Percentiles rank a stretch among this genome's conserved stretches.
Conservation (phyloP, 2,329 filamentous ascomycete species). For the Amauroascus niger region DNA sequence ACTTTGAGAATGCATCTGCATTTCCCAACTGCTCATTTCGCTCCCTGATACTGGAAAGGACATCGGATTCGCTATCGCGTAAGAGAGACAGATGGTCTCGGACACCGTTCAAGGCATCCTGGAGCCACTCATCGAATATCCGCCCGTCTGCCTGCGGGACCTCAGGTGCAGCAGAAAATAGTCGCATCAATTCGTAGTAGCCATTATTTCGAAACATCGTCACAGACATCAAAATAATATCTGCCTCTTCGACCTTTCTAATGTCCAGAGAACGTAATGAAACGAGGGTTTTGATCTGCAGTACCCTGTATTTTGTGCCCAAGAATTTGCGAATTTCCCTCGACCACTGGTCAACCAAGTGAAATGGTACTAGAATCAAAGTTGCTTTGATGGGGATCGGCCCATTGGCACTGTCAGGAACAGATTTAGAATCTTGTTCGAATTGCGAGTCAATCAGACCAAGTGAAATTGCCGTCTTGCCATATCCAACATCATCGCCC, state of each 20-base stretch:
- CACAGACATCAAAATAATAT: slow-evolving; percentile 49
- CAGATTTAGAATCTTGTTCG: slow-evolving; percentile 18
- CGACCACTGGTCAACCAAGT: slow-evolving; percentile 50
- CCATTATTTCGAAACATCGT: slow-evolving; percentile 37
- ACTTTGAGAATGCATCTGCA: slow-evolving; percentile 31
- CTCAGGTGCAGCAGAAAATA: slow-evolving; percentile 42
- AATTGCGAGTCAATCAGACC: slow-evolving; percentile 46
- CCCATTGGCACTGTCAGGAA: slow-evolving; percentile 14
- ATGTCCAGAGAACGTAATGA: slow-evolving; percentile 39
- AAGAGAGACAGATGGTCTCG: slow-evolving; percentile 35
- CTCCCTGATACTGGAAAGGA: slow-evolving; percentile 26
- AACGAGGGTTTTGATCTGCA: slow-evolving; percentile 35
- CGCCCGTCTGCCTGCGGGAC: slow-evolving; percentile 36
- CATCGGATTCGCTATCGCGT: slow-evolving; percentile 23
- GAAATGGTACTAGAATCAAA: slow-evolving; percentile 48
- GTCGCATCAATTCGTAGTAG: slow-evolving; percentile 45
- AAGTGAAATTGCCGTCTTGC: slow-evolving; percentile 54
- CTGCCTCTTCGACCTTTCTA: slow-evolving; percentile 38
- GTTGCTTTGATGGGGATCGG: slow-evolving; percentile 46
- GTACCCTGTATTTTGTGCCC: slow-evolving; percentile 34
- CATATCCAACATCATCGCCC: slow-evolving; percentile 56
- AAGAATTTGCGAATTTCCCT: slow-evolving; percentile 47
- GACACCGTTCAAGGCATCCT: slow-evolving; percentile 36
- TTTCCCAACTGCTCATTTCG: slow-evolving; percentile 28
- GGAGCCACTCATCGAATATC: slow-evolving; percentile 47